Conservation (phyloP, 139 green algal genomes). For the Chlorella vulgaris region DNA sequence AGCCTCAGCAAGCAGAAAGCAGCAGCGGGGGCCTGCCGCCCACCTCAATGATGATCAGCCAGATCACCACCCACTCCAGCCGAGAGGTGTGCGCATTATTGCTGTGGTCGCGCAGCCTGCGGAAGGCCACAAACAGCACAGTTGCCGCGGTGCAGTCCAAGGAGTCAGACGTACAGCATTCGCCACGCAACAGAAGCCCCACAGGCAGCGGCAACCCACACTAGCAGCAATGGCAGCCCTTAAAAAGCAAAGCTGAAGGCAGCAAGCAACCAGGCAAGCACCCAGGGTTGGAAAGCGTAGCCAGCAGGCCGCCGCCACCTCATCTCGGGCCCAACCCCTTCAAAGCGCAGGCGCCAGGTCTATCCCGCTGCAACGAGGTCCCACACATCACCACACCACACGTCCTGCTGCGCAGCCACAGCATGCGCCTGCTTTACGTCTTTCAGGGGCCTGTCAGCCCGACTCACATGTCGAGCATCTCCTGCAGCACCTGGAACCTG, state of each 20-base stretch:
- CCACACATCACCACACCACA: background rate
- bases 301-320: too few species aligned
- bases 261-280: too few species aligned
- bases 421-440: too few species aligned
- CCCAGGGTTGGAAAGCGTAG: too few species aligned
- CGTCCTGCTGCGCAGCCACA: background rate
- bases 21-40: slow-evolving; percentile 54
- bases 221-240: too few species aligned
- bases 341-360: too few species aligned
- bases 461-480: slow-evolving; percentile 81
- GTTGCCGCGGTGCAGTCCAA: background rate
- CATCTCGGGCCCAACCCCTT: too few species aligned
- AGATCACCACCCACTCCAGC: slow-evolving; percentile 76
- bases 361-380: too few species aligned
- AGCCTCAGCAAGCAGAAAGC: slow-evolving; percentile 48
- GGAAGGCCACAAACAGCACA: too few species aligned
- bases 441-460: background rate
- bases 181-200: background rate
- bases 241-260: background rate
- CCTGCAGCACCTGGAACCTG: slow-evolving; percentile 71
- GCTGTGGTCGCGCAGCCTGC: slow-evolving; percentile 31
- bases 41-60: slow-evolving; percentile 57
- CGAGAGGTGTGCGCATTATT: slow-evolving; percentile 30
- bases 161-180: background rate
- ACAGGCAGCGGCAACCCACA: too few species aligned